Percentiles rank a stretch among this genome's conserved stretches.
phyloP scores from a whole-genome alignment of 495 filamentous ascomycete species.

The Acidiella bohemica region DNA sequence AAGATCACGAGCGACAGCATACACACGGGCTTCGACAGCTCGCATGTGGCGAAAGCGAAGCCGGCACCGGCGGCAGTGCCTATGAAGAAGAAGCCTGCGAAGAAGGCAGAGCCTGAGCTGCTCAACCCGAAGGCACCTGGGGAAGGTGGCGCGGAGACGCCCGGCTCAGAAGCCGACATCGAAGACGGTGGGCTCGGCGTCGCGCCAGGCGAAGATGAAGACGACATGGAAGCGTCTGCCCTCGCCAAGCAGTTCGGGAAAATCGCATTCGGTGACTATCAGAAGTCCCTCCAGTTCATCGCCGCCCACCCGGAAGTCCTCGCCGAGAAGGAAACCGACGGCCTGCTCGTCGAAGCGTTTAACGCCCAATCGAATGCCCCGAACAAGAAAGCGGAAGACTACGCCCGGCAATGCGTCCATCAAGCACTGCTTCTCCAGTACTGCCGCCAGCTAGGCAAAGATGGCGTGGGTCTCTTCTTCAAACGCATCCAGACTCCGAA shows the following conservation, averaged over 20 bases:
- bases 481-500: slow-evolving; percentile 80
- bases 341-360: slow-evolving; percentile 79
- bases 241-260: slow-evolving; percentile 66
- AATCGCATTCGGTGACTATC: slow-evolving; percentile 66
- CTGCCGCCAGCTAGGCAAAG: slow-evolving; percentile 73
- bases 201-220: slow-evolving; percentile 28
- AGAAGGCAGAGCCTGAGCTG: slow-evolving; percentile 48
- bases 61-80: slow-evolving; percentile 8
- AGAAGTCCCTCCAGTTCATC: slow-evolving; percentile 60
- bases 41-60: slow-evolving; percentile 45
- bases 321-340: slow-evolving; percentile 80
- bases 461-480: slow-evolving; percentile 89
- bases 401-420: slow-evolving; percentile 81
- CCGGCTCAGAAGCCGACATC: slow-evolving; percentile 49
- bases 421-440: slow-evolving; percentile 88
- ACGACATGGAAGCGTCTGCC: slow-evolving; percentile 59
- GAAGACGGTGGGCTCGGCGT: slow-evolving; percentile 44
- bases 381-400: slow-evolving; percentile 36
- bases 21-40: slow-evolving; percentile 80
- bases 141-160: slow-evolving; percentile 33
- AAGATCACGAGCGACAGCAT: slow-evolving; percentile 92
- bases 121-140: slow-evolving; percentile 46
- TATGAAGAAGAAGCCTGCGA: slow-evolving; percentile 27
- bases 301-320: slow-evolving; percentile 60
- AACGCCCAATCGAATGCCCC: slow-evolving; percentile 64